These are phyloP conservation scores for Hemisphaericaspora subhashii DNA, from an alignment of 1,139 yeast genomes.

Conservation along the genomic window DNA sequence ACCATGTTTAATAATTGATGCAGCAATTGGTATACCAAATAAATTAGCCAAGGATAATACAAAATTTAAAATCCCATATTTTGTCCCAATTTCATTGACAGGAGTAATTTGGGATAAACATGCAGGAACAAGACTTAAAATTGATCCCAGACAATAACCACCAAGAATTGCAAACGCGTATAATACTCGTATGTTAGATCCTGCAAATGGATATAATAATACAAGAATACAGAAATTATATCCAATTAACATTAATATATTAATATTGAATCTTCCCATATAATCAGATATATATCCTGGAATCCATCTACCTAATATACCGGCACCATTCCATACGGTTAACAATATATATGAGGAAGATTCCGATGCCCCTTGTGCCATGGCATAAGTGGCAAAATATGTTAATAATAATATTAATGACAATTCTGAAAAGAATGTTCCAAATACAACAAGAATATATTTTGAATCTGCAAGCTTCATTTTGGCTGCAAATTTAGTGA, in stretches of 20 bases:
- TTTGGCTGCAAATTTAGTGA: slow-evolving; percentile 5
- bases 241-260: slow-evolving; percentile 36
- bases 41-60: slow-evolving; percentile 42
- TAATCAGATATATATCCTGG: slow-evolving; percentile 58
- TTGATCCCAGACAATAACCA: slow-evolving; percentile 31
- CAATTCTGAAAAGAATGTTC: slow-evolving; percentile 54
- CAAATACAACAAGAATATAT: slow-evolving; percentile 28
- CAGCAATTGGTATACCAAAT: slow-evolving; percentile 46
- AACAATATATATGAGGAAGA: slow-evolving; percentile 52
- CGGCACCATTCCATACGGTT: slow-evolving; percentile 59
- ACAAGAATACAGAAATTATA: slow-evolving; percentile 31
- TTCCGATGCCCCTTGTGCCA: slow-evolving; percentile 52
- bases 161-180: slow-evolving; percentile 38
- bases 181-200: slow-evolving; percentile 27
- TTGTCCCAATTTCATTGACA: slow-evolving; percentile 39
- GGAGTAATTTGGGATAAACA: slow-evolving; percentile 43
- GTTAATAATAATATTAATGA: slow-evolving; percentile 54
- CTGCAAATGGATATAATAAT: slow-evolving; percentile 45
- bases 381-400: slow-evolving; percentile 56
- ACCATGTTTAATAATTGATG: slow-evolving; percentile 41
- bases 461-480: slow-evolving; percentile 19
- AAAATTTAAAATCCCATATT: slow-evolving; percentile 41
- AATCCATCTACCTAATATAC: slow-evolving; percentile 56
- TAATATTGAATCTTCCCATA: slow-evolving; percentile 58
- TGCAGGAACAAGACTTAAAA: slow-evolving; percentile 40